These are phyloP conservation scores for Monosporozyma siamensis DNA, from an alignment of 805 yeast genomes.

Conservation along the genomic window DNA sequence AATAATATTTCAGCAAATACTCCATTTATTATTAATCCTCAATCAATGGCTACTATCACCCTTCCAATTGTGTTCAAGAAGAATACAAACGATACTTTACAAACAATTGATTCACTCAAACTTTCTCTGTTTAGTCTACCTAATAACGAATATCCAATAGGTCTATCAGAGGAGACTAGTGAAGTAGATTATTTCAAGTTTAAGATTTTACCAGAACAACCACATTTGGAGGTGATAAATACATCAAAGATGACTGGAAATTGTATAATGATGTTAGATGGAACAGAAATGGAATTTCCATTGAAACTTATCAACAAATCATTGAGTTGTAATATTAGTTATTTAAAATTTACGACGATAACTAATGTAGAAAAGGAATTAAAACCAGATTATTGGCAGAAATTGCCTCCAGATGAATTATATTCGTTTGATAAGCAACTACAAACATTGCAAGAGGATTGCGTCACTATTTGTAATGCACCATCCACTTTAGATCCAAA, in stretches of 20 bases:
- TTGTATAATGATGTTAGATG: slow-evolving; percentile 27
- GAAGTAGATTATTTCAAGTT: slow-evolving; percentile 6
- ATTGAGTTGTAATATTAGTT: slow-evolving; percentile 18
- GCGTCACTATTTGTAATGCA: slow-evolving; percentile 12
- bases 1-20: slow-evolving; percentile 10
- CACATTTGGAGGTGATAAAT: slow-evolving; percentile 22
- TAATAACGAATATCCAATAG: slow-evolving; percentile 7
- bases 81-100: slow-evolving; percentile 10
- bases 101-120: slow-evolving; percentile 10
- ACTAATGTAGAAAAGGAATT: slow-evolving; percentile 20
- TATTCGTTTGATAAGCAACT: slow-evolving; percentile 21
- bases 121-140: slow-evolving; percentile 22
- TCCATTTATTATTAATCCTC: slow-evolving; percentile 33
- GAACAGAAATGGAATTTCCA: slow-evolving; percentile 17
- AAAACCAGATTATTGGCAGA: slow-evolving; percentile 25
- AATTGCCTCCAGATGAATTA: slow-evolving; percentile 21
- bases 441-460: slow-evolving; percentile 16
- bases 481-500: slow-evolving; percentile 20
- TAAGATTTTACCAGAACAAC: slow-evolving; percentile 25
- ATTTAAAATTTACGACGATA: slow-evolving; percentile 14
- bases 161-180: neutral
- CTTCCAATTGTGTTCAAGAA: slow-evolving; percentile 16
- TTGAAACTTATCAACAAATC: slow-evolving; percentile 24
- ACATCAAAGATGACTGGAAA: slow-evolving; percentile 19
- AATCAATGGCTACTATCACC: slow-evolving; percentile 31